phyloP scores from a whole-genome alignment of 768 basidiomycete genomes.

The Lactarius hengduanensis region DNA sequence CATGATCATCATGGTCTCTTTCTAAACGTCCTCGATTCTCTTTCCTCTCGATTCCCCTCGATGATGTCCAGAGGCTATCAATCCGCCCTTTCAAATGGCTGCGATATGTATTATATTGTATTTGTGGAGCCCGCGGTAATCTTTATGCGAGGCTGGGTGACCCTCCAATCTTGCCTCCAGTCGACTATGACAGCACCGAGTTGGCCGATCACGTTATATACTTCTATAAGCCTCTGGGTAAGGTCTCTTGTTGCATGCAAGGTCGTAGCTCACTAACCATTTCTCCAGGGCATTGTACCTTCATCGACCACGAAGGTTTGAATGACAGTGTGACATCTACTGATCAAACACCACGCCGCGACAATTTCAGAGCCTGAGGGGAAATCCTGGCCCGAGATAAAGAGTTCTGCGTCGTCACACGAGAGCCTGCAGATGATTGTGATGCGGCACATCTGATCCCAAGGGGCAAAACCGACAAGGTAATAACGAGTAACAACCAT shows the following conservation, averaged over 20 bases:
- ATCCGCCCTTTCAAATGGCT: neutral
- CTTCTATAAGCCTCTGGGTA: neutral
- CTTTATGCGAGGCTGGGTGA: neutral
- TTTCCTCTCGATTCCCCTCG: too few relatives aligned
- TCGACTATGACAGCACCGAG: neutral
- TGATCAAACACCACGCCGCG: neutral
- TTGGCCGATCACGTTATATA: neutral
- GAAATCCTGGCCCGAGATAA: neutral
- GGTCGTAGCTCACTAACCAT: neutral
- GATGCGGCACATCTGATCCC: neutral
- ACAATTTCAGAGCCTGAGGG: neutral
- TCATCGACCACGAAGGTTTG: neutral
- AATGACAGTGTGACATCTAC: neutral
- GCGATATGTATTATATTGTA: neutral
- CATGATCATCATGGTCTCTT: too few relatives aligned
- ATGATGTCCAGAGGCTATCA: too few relatives aligned
- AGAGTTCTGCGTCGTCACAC: neutral
- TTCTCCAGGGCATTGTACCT: neutral
- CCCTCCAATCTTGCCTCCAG: too few relatives aligned
- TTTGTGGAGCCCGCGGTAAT: neutral
- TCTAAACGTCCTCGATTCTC: too few relatives aligned
- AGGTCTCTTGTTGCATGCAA: neutral
- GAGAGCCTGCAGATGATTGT: neutral
- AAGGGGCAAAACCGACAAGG: neutral
- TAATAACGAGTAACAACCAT: neutral